Base-by-base conservation (phyloP, 208 protist species). In the Tritrichomonas foetus region DNA sequence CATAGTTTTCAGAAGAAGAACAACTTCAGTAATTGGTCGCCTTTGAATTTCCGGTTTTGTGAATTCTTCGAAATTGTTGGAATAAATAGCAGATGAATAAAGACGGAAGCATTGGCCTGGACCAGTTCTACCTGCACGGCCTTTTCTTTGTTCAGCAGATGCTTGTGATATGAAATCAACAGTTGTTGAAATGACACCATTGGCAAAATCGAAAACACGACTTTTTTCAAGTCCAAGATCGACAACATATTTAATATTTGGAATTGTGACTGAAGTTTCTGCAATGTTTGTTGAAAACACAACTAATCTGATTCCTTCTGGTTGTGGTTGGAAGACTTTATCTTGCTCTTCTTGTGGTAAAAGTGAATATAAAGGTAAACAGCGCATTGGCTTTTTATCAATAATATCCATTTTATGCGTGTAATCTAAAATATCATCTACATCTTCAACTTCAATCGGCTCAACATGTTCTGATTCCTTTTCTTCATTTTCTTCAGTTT, bases 211-310 rank as follows among this genome's bases (percentile, higher is more conserved):
- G 30, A 80, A 94, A n/a, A 44, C n/a, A 57, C 66, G 33, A 14
- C 16, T 13, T 36, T 94, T 94, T 39, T 80, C 93, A 9, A 80
- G n/a, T 3, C 93, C 93, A 14, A 9, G 57, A 49, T 94, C 93
- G n/a, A 94, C 66, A 82, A 94, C 93, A 57, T 80, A 94, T 69
- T 96, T 95, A 22, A 95, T 92, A 66, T 89, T 33, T 33, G 98
- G 98, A 93, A 99, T 99, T 0, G 99, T 99, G 39, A 99, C 96
- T 82, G 98, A 99, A 5, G 99, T 99, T 96, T 99, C 99, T n/a
- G 99, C 99, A 0, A 99, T 97, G 96, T 99, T 99, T 53, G 99
- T 99, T 39, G 99, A 97, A 20, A 99, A 96, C 53, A 99, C 98
- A 93, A 98, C 97, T 55, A 99, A 96, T 44, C 99, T 89, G 64